phyloP scores from a whole-genome alignment of 2,329 filamentous ascomycete genomes.

The Aspergillus aculeatus region DNA sequence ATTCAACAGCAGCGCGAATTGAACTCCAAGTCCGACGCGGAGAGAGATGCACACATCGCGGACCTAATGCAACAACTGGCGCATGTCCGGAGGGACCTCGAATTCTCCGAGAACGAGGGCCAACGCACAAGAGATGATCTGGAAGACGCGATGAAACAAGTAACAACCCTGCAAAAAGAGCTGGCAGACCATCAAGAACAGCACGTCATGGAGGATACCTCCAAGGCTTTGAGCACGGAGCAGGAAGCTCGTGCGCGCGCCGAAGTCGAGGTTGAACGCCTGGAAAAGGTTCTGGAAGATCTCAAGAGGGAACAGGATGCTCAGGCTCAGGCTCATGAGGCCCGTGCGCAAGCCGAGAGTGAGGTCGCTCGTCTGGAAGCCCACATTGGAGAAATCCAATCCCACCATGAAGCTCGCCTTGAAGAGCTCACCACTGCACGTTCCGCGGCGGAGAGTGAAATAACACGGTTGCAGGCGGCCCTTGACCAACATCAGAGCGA shows the following conservation, averaged over 20 bases:
- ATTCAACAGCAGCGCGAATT: slow-evolving; percentile 94
- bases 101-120: slow-evolving; percentile 49
- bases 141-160: slow-evolving; percentile 42
- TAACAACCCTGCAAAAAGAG: slow-evolving; percentile 43
- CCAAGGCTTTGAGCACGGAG: slow-evolving; percentile 28
- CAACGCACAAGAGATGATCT: slow-evolving; percentile 43
- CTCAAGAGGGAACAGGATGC: slow-evolving; percentile 34
- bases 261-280: slow-evolving; percentile 32
- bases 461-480: slow-evolving; percentile 36
- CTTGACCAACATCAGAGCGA: slow-evolving; percentile 45
- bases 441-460: slow-evolving; percentile 14
- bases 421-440: slow-evolving; percentile 8
- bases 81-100: slow-evolving; percentile 65
- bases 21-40: slow-evolving; percentile 77
- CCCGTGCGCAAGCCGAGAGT: slow-evolving; percentile 22
- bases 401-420: slow-evolving; percentile 5
- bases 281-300: slow-evolving; percentile 55
- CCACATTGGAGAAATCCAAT: slow-evolving; percentile 10
- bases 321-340: slow-evolving; percentile 22
- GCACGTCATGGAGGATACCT: slow-evolving; percentile 29
- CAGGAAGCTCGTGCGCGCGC: slow-evolving; percentile 29
- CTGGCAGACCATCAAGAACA: slow-evolving; percentile 35
- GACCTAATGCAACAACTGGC: slow-evolving; percentile 50
- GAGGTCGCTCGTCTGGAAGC: slow-evolving; percentile 15
- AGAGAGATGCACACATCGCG: slow-evolving; percentile 50